These are phyloP conservation scores for Massarina eburnea DNA, from an alignment of 2,329 filamentous ascomycete species.

Conservation along the genomic window DNA sequence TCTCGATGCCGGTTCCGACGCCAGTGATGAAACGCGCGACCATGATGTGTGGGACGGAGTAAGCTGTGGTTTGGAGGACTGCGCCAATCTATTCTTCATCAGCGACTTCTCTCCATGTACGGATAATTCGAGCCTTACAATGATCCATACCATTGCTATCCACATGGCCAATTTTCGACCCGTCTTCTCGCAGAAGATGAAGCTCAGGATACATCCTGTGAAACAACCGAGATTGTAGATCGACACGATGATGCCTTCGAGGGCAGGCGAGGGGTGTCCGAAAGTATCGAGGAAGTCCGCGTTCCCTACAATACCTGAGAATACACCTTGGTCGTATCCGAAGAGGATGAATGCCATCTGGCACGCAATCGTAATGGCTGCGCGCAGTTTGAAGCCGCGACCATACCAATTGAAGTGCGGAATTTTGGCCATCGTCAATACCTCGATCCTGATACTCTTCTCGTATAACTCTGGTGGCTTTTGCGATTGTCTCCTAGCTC, in stretches of 20 bases:
- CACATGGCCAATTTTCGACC: conserved; percentile 44
- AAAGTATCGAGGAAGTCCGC: conserved; percentile 44
- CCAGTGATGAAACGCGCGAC: conserved; percentile 55
- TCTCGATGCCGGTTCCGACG: conserved; percentile 58
- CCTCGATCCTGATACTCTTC: not conserved
- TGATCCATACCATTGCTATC: conserved; percentile 48
- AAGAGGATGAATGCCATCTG: conserved; percentile 36
- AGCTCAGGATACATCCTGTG: conserved; percentile 41
- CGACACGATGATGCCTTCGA: conserved; percentile 48
- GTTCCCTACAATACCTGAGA: conserved; percentile 44
- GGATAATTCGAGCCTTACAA: conserved; percentile 12
- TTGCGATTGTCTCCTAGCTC: too few species aligned
- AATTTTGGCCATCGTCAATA: conserved; percentile 17
- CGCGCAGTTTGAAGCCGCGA: conserved; percentile 27
- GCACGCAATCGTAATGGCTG: conserved; percentile 32
- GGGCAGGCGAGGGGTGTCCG: conserved; percentile 38
- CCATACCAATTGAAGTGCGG: conserved; percentile 31
- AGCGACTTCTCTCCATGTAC: conserved; percentile 2
- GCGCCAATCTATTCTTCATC: conserved; percentile 29
- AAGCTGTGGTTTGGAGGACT: conserved; percentile 40
- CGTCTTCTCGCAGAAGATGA: conserved; percentile 41
- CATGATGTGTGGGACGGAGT: conserved; percentile 49
- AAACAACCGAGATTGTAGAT: conserved; percentile 47
- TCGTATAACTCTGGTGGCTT: too few species aligned
- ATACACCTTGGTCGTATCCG: conserved; percentile 43